Conservation (phyloP, 2,329 filamentous ascomycete species). For the Cladophialophora psammophila region DNA sequence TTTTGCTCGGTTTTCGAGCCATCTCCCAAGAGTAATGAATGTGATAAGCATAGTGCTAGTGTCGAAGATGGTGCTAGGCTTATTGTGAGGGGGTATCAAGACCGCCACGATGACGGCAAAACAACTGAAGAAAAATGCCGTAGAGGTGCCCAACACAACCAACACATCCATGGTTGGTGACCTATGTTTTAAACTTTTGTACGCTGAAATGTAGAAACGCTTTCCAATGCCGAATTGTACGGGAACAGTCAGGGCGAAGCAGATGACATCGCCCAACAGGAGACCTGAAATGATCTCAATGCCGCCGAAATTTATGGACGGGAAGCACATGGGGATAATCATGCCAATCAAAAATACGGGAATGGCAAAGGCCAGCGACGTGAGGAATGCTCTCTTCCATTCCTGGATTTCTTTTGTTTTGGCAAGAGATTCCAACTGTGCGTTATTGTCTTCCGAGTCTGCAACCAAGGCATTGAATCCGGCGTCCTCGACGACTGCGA, state of each 20-base stretch:
- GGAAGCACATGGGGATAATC: slow-evolving; percentile 87
- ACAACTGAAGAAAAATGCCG: slow-evolving; percentile 94
- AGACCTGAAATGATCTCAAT: slow-evolving; percentile 73
- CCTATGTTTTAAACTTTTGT: slow-evolving; percentile 86
- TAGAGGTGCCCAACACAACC: slow-evolving; percentile 89
- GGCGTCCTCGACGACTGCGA: slow-evolving; percentile 79
- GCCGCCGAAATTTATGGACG: slow-evolving; percentile 76
- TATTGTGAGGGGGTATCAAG: slow-evolving; percentile 73
- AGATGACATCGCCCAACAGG: slow-evolving; percentile 86
- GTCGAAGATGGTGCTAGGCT: slow-evolving; percentile 91
- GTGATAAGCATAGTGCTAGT: slow-evolving; percentile 98
- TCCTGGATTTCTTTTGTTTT: slow-evolving; percentile 97
- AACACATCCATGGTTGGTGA: slow-evolving; percentile 98
- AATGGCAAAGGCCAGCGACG: slow-evolving; percentile 80
- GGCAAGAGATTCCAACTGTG: slow-evolving; percentile 91
- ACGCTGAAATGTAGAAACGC: slow-evolving; percentile 93
- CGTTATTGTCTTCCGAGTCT: slow-evolving; percentile 94
- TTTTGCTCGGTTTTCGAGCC: slow-evolving; percentile 92
- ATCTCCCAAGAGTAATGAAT: slow-evolving; percentile 90
- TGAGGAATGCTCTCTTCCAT: slow-evolving; percentile 82
- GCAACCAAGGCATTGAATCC: slow-evolving; percentile 90
- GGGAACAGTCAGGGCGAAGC: slow-evolving; percentile 83
- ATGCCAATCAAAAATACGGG: slow-evolving; percentile 94
- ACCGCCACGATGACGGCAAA: slow-evolving; percentile 86
- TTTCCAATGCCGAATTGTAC: slow-evolving; percentile 96